Evolutionary conservation across 2,329 filamentous ascomycete genomes (phyloP).

Genomic region (Alternaria sp.): DNA sequence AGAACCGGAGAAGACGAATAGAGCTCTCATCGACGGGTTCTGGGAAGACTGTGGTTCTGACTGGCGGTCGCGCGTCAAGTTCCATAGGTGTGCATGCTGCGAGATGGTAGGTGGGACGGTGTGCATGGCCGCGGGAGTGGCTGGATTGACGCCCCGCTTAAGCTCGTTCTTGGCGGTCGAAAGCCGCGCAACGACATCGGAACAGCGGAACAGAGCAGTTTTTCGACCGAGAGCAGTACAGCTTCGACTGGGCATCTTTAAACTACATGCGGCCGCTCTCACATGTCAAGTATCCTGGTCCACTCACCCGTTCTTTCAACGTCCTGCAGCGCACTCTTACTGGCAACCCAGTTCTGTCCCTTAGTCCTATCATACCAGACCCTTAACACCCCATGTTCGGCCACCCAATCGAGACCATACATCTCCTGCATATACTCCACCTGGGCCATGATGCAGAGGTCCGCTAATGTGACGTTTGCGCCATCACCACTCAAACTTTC

Average conservation of each 20-base stretch:
- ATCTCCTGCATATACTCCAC: constrained; percentile 18
- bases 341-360: not conserved
- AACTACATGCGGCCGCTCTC: not conserved
- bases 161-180: not conserved
- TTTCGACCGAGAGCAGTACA: not conserved
- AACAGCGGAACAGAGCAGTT: not conserved
- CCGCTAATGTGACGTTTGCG: constrained; percentile 15
- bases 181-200: not conserved
- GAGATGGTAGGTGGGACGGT: not conserved
- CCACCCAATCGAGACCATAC: constrained; percentile 20
- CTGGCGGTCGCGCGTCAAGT: not conserved
- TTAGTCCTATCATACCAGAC: constrained; percentile 11
- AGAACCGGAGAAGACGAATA: constrained; percentile 34
- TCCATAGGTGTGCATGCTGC: not conserved
- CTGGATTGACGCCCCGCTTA: not conserved
- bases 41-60: not conserved
- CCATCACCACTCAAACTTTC: constrained; percentile 20
- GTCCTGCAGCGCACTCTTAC: not conserved
- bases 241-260: rapidly evolving
- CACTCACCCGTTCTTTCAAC: not conserved
- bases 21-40: constrained; percentile 15
- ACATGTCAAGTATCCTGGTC: not conserved
- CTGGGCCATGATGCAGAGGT: constrained; percentile 18
- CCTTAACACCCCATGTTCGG: constrained; percentile 19
- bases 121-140: not conserved